A percentile compares a stretch with the other conserved stretches of the same genome.
These are phyloP conservation scores for Aspergillus fijiensis DNA, from an alignment of 2,329 filamentous ascomycete genomes.

Conservation along the genomic window DNA sequence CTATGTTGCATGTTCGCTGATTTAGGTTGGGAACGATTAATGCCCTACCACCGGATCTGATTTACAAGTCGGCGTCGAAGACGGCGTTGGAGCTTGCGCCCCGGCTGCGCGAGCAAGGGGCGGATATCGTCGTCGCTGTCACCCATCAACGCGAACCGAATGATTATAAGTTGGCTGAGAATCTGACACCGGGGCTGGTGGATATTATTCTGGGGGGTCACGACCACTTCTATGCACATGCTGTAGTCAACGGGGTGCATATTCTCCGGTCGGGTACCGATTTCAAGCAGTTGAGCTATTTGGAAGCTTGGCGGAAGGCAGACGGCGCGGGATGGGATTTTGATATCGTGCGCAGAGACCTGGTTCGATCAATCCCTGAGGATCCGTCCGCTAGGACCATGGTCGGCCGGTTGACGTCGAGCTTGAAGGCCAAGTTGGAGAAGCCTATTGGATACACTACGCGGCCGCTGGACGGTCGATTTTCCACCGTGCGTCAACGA, in stretches of 20 bases:
- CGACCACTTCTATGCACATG: constrained; percentile 84
- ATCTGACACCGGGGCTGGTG: constrained; percentile 67
- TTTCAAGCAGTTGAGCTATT: constrained; percentile 88
- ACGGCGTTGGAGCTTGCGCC: constrained; percentile 76
- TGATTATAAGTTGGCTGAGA: constrained; percentile 78
- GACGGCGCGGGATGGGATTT: constrained; percentile 68
- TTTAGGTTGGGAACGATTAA: constrained; percentile 78
- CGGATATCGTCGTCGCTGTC: constrained; percentile 77
- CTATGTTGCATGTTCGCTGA: not conserved
- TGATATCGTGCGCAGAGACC: constrained; percentile 71
- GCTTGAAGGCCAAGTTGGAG: constrained; percentile 72
- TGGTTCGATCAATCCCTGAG: constrained; percentile 66
- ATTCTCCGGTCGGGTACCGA: constrained; percentile 85
- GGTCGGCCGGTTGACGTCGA: constrained; percentile 68
- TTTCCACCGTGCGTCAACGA: constrained; percentile 71
- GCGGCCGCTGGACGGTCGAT: constrained; percentile 79
- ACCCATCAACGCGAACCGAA: constrained; percentile 88
- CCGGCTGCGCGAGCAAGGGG: constrained; percentile 69
- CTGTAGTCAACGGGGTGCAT: constrained; percentile 73
- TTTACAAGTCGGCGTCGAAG: constrained; percentile 75
- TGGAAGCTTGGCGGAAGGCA: constrained; percentile 67
- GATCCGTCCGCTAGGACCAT: constrained; percentile 62
- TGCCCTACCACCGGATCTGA: constrained; percentile 73
- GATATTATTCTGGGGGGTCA: constrained; percentile 88
- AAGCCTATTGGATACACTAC: constrained; percentile 82